Conservation (phyloP, 352 stramenopile species). For the Phytopythium ostracodes region DNA sequence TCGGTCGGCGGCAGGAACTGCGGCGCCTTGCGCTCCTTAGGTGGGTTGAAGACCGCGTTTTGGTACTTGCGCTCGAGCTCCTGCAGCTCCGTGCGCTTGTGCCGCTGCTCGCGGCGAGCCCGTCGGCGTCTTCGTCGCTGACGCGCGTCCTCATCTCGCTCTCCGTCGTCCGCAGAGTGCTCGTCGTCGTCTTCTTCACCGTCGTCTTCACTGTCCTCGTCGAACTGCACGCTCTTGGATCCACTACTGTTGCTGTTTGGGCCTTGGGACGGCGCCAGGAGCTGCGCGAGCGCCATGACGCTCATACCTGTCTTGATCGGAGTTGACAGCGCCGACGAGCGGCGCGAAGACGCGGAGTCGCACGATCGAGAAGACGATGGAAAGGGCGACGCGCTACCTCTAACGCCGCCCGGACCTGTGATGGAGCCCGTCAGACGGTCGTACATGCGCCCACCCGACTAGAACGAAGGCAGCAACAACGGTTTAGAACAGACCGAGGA, state of each 20-base stretch:
- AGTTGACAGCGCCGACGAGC: slow-evolving; percentile 11
- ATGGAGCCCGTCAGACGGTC: slow-evolving; percentile 46
- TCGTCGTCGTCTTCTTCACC: slow-evolving; percentile 13
- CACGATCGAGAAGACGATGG: background rate
- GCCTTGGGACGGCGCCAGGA: slow-evolving; percentile 39
- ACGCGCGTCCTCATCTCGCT: slow-evolving; percentile 12
- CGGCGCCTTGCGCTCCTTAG: slow-evolving; percentile 37
- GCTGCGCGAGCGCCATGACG: slow-evolving; percentile 51
- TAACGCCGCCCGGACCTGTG: slow-evolving; percentile 11
- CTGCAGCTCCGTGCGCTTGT: slow-evolving; percentile 10
- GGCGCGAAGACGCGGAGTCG: background rate
- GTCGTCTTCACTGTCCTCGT: slow-evolving; percentile 15
- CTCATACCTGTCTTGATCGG: slow-evolving; percentile 60
- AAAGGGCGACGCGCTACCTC: background rate
- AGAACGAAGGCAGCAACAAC: background rate
- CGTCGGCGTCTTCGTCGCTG: slow-evolving; percentile 1
- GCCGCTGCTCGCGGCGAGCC: background rate
- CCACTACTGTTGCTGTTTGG: background rate
- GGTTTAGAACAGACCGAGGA: background rate
- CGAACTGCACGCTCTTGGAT: slow-evolving; percentile 6
- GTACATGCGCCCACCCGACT: slow-evolving; percentile 75
- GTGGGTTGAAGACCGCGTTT: slow-evolving; percentile 53
- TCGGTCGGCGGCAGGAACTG: slow-evolving; percentile 50
- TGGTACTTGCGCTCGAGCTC: slow-evolving; percentile 41
- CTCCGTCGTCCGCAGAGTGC: slow-evolving; percentile 13